Evolutionary conservation across 768 basidiomycete species (phyloP), one percentile per base, ranked within the genome.

Genomic region (Russula abietina): DNA sequence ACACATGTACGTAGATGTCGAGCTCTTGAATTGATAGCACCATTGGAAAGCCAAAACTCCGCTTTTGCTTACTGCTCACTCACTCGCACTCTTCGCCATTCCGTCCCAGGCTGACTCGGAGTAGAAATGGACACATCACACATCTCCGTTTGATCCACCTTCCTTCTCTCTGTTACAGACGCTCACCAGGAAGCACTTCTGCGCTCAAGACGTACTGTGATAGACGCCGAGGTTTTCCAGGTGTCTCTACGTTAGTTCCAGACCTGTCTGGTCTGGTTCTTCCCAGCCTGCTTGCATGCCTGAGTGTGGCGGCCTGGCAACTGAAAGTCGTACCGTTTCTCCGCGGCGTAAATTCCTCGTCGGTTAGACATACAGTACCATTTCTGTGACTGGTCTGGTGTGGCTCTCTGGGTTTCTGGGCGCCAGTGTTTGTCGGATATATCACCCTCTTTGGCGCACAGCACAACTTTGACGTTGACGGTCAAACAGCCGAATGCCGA

Each of bases 141-240:
- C 33, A n/a, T 46, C 55, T 33, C n/a, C 43, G 43, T 57, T 57
- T 28, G 43, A 57, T 57, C 55, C 55, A 45, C 43, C 30, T 56
- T 45, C 10, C 43, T n/a, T 45, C 43, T 41, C 41, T 19, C 41
- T 41, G 41, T 17, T 19, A 17, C 17, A 19, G 16, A 45, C 36
- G 36, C 3, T 28, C 6, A n/a, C 28, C 17, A 8, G 8, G 50
- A 51, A 30, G 30, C 19, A 51, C 50, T 51, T 32, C 30, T 17
- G 28, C 28, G 14, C 24, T 26, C 24, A 7, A 28, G 16, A 17
- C n/a, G n/a, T n/a, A n/a, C 19, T 28, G 50, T 17, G 12, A 19
- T 11, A 17, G 17, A 51, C 19, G 50, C 50, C 50, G 28, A 30
- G 26, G 22, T n/a, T 46, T 46, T 46, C 22, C 11, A 24, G 22